Evolutionary conservation across 352 stramenopile species (phyloP), one percentile per base, ranked within the genome.

Genomic region (Pythium rhizo-oryzae): DNA sequence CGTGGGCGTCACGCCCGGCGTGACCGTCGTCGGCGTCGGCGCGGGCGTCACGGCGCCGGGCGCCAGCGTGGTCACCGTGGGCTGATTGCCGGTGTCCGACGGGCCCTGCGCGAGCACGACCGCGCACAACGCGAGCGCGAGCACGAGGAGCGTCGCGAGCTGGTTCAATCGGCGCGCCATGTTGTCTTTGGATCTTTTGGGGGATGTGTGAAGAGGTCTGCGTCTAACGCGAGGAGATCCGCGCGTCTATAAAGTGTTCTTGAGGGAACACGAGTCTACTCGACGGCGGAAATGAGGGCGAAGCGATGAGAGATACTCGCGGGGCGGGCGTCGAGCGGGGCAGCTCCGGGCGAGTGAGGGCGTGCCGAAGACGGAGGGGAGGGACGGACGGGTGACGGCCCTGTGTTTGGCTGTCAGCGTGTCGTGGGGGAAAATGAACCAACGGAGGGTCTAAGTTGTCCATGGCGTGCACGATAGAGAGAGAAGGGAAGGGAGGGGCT

Each of bases 1-100:
- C 56, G 63, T 65, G 8, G 62, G 30, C 0, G 15, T n/a, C 15
- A n/a, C 18, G 15, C 30, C 18, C 5, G 53, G 49, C 35, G 50
- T 33, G 16, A 54, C 19, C 6, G 62, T 64, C 18, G 46, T 70
- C 8, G 56, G 55, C 8, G 35, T 56, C 11, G 41, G 61, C 50
- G 61, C 16, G 23, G 50, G 35, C 9, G 60, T 69, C 30, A 54
- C 11, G 12, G 50, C 16, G 19, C 19, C 18, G 12, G 60, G 49
- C 50, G 24, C 35, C 15, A n/a, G 24, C 23, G 50, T 56, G 13
- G 50, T 37, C 4, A 21, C 11, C 43, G 28, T 24, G 19, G 63
- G 46, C 54, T 64, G 47, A 37, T 70, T 70, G 37, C 35, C 35
- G n/a, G 54, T 64, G 23, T 64, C 63, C 21, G 62, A 69, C 23